A percentile compares a stretch with the other conserved stretches of the same genome.
phyloP scores from a whole-genome alignment of 2,329 filamentous ascomycete genomes.

The Gaeumannomyces tritici region DNA sequence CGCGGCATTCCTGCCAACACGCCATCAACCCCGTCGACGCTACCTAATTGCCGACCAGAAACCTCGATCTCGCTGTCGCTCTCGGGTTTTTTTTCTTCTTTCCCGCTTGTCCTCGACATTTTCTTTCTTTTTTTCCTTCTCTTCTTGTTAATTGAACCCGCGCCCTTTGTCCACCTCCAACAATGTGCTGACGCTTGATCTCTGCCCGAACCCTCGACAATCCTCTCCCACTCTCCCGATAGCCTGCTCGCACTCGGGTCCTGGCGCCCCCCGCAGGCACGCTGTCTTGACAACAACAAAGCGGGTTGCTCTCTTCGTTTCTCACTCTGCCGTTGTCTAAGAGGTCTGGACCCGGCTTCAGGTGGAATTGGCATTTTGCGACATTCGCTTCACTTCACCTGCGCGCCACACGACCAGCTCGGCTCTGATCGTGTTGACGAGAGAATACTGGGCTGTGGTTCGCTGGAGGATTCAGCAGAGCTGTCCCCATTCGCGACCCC shows the following conservation, averaged over 20 bases:
- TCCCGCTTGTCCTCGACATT: background rate
- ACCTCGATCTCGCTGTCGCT: background rate
- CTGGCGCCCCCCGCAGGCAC: background rate
- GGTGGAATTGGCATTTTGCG: background rate
- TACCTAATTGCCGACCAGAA: background rate
- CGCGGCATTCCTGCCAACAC: background rate
- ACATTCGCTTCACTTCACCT: background rate
- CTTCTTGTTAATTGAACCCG: background rate
- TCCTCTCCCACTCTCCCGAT: background rate
- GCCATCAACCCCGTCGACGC: background rate
- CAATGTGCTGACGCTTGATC: background rate
- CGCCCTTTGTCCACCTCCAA: background rate
- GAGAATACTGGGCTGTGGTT: background rate
- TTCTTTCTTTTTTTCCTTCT: no score
- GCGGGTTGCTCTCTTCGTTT: background rate
- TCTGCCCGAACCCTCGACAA: background rate
- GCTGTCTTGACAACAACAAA: conserved; percentile 3
- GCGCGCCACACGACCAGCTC: conserved; percentile 7
- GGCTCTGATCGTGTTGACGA: background rate
- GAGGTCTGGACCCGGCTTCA: background rate
- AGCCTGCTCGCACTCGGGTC: background rate
- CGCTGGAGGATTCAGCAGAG: conserved; percentile 39
- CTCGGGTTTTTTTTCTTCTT: background rate
- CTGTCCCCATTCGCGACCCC: conserved; percentile 26
- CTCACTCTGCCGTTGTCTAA: background rate